phyloP scores from a whole-genome alignment of 768 basidiomycete species.

The Lentinula raphanica region DNA sequence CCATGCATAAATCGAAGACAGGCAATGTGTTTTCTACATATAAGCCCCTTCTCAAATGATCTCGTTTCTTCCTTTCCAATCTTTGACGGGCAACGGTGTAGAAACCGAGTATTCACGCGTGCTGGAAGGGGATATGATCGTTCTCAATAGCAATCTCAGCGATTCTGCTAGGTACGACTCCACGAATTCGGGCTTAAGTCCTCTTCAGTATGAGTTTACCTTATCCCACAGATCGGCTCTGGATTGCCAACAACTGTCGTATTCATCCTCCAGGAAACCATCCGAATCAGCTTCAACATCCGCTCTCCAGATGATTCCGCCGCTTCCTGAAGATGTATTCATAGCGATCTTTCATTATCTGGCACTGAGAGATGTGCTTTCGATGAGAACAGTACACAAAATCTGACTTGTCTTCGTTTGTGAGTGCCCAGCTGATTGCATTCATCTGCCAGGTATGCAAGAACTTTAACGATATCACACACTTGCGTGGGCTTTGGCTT shows the following conservation, averaged over 20 bases:
- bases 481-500: background rate
- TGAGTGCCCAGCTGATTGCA: background rate
- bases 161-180: background rate
- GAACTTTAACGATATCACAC: background rate
- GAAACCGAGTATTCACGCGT: background rate
- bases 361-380: background rate
- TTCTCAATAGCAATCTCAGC: background rate
- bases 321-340: slow-evolving; percentile 4
- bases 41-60: background rate
- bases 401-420: background rate
- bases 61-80: background rate
- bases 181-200: background rate
- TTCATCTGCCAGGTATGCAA: background rate
- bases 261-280: background rate
- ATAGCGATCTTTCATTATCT: slow-evolving; percentile 1
- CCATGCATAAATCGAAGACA: background rate
- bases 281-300: background rate
- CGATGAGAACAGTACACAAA: slow-evolving; percentile 2
- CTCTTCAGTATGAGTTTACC: background rate
- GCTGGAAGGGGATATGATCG: background rate
- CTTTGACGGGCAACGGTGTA: background rate
- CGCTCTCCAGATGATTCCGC: background rate
- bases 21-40: background rate
- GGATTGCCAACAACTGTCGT: background rate
- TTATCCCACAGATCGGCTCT: background rate